These are phyloP conservation scores for Fusarium liriodendri DNA, from an alignment of 2,329 filamentous ascomycete genomes.

Conservation along the genomic window DNA sequence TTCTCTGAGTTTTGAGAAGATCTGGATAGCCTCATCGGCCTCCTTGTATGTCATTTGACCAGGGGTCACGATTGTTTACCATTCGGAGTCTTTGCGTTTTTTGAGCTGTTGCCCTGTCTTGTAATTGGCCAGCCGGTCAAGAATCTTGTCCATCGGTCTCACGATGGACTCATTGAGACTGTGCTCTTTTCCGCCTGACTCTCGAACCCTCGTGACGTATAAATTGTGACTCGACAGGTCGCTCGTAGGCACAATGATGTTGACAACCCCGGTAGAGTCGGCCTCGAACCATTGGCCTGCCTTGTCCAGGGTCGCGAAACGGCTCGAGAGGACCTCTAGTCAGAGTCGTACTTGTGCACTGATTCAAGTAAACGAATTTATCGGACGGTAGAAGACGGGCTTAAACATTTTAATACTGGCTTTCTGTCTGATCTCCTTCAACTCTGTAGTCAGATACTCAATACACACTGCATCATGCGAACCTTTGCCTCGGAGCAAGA, in stretches of 20 bases:
- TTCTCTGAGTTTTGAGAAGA: background rate
- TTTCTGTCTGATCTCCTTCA: background rate
- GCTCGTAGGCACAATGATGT: background rate
- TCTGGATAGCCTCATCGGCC: background rate
- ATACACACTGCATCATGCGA: background rate
- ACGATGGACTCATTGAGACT: background rate
- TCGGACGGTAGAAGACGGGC: background rate
- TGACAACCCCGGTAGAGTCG: background rate
- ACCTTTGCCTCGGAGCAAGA: background rate
- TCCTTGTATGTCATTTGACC: background rate
- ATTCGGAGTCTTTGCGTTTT: background rate
- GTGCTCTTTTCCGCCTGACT: background rate
- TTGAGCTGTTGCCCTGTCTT: background rate
- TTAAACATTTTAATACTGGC: background rate
- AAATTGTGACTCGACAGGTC: background rate
- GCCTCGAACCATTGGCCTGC: background rate
- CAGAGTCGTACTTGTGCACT: background rate
- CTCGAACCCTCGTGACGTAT: background rate
- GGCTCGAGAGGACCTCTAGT: background rate
- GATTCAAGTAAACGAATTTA: background rate
- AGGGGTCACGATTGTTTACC: background rate
- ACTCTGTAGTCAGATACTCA: background rate
- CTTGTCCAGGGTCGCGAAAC: background rate
- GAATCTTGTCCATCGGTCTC: background rate
- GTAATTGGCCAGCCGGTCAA: background rate